Conservation (phyloP, 176 grass and related monocot species). For the Urochloa ruziziensis region DNA sequence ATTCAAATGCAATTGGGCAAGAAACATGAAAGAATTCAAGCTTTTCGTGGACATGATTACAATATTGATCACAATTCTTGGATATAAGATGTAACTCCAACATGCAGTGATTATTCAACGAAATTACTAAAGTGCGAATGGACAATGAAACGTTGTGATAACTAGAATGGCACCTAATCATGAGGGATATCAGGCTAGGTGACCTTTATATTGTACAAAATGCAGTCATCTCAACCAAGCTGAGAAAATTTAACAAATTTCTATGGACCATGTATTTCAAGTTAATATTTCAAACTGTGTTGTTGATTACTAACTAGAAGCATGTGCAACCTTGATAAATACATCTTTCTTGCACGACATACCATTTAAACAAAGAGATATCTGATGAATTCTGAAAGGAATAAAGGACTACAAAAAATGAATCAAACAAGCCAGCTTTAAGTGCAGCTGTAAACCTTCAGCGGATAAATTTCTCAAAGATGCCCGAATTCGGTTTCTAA, state of each 20-base stretch:
- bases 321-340: neutral
- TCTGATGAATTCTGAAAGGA: slow-evolving; percentile 26
- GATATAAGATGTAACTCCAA: slow-evolving; percentile 8
- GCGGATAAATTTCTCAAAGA: slow-evolving; percentile 57
- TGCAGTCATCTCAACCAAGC: slow-evolving; percentile 9
- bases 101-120: neutral
- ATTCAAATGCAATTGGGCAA: neutral
- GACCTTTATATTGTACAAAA: slow-evolving; percentile 6
- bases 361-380: slow-evolving; percentile 3
- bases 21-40: neutral
- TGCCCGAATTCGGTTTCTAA: slow-evolving; percentile 78
- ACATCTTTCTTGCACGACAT: neutral
- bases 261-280: neutral
- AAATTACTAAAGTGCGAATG: neutral
- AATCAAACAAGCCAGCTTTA: slow-evolving; percentile 4
- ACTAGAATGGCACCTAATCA: neutral
- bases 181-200: neutral
- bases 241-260: neutral
- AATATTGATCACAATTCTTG: neutral
- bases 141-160: neutral
- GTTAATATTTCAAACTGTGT: neutral
- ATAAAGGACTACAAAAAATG: neutral
- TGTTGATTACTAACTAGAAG: slow-evolving; percentile 18
- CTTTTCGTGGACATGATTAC: neutral
- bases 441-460: slow-evolving; percentile 36